A percentile compares a stretch with the other conserved stretches of the same genome.
Evolutionary conservation across 805 yeast species (phyloP).

Genomic region (Pichia insulana): DNA sequence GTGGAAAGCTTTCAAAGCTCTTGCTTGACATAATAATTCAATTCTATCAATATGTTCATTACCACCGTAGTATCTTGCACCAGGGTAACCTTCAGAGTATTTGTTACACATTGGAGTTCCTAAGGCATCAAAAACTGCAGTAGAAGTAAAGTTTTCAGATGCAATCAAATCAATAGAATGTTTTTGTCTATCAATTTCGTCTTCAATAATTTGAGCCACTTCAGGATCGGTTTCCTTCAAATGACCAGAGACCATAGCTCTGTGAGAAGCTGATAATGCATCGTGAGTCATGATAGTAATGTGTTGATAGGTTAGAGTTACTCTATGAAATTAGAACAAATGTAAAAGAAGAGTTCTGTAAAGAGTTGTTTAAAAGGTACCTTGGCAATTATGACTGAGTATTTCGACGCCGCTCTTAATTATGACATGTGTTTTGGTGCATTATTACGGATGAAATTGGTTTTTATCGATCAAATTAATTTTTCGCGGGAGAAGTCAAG

Average conservation of each 20-base stretch:
- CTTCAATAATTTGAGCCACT: conserved; percentile 60
- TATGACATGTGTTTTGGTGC: no score
- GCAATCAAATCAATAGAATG: conserved; percentile 92
- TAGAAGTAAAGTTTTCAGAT: conserved; percentile 94
- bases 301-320: background rate
- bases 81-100: conserved; percentile 98
- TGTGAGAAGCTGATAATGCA: conserved; percentile 61
- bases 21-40: conserved; percentile 84
- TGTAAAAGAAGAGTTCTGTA: no score
- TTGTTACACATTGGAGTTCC: conserved; percentile 98
- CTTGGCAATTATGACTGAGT: no score
- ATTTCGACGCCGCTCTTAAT: no score
- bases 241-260: conserved; percentile 54
- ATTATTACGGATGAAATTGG: no score
- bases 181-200: conserved; percentile 86
- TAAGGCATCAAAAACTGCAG: conserved; percentile 90
- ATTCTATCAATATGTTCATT: conserved; percentile 94
- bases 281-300: conserved; percentile 29
- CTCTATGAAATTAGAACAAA: no score
- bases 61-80: conserved; percentile 98
- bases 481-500: background rate
- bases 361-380: no score
- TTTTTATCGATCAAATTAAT: background rate
- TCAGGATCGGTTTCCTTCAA: conserved; percentile 69
- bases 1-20: conserved; percentile 87